Evolutionary conservation across 257 asterid genomes (phyloP).

Genomic region (Paraleonurus japonicus): DNA sequence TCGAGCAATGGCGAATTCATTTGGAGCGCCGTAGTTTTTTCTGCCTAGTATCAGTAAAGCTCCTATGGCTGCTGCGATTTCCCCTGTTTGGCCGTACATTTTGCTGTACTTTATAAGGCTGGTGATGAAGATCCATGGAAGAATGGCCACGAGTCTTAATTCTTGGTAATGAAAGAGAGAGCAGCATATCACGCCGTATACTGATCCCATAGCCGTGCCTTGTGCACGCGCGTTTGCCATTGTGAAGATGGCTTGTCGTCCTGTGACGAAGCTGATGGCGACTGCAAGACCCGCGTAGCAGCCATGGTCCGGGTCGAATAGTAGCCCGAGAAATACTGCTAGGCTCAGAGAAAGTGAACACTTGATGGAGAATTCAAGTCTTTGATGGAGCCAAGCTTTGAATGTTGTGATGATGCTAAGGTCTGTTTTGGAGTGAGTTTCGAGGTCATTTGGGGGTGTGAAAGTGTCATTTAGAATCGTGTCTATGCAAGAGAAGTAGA

Average conservation of each 20-base stretch:
- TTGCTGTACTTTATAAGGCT: slow-evolving; percentile 52
- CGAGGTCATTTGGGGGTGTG: not conserved
- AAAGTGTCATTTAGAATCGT: slow-evolving; percentile 25
- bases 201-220: slow-evolving; percentile 81
- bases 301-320: slow-evolving; percentile 47
- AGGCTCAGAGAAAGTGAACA: slow-evolving; percentile 61
- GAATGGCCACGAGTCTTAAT: slow-evolving; percentile 49
- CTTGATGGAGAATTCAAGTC: slow-evolving; percentile 48
- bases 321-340: slow-evolving; percentile 52
- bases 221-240: slow-evolving; percentile 67
- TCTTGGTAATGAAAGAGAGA: slow-evolving; percentile 40
- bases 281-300: slow-evolving; percentile 74
- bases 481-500: slow-evolving; percentile 57
- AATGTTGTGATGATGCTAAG: not conserved
- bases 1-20: slow-evolving; percentile 60
- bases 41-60: slow-evolving; percentile 69
- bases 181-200: slow-evolving; percentile 62
- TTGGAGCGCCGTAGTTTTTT: slow-evolving; percentile 48
- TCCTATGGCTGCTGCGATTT: slow-evolving; percentile 62
- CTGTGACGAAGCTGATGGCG: slow-evolving; percentile 61
- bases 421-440: not conserved
- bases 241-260: slow-evolving; percentile 59
- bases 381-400: slow-evolving; percentile 27
- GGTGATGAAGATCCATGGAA: slow-evolving; percentile 65
- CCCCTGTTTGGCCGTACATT: slow-evolving; percentile 70